Evolutionary conservation across 768 basidiomycete species (phyloP).

Genomic region (Pholiota microspora): DNA sequence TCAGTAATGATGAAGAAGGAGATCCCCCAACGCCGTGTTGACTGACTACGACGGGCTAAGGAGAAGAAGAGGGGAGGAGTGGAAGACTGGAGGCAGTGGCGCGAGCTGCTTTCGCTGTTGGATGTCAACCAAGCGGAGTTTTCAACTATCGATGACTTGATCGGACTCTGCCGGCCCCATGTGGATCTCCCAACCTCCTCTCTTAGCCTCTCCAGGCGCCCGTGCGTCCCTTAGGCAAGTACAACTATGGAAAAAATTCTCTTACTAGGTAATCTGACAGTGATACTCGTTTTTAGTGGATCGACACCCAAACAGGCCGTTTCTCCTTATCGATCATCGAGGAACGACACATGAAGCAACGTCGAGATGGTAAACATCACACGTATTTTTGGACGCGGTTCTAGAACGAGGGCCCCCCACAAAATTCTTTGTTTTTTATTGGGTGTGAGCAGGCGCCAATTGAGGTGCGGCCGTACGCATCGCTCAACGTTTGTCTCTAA

Average conservation of each 20-base stretch:
- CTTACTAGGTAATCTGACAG: background rate
- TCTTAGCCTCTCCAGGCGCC: background rate
- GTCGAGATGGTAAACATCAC: background rate
- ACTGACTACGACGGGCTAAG: background rate
- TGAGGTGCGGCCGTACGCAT: background rate
- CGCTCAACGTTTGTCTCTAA: background rate
- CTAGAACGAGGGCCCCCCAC: too few relatives aligned
- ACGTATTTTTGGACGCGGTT: background rate
- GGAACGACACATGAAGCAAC: background rate
- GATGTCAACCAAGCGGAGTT: slow-evolving; percentile 4
- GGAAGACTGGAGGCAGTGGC: background rate
- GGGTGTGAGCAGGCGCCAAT: background rate
- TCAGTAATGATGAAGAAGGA: slow-evolving; percentile 59
- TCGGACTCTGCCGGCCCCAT: slow-evolving; percentile 5
- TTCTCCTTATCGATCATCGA: background rate
- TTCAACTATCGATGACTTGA: slow-evolving; percentile 9
- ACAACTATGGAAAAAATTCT: background rate
- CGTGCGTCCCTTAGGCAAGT: background rate
- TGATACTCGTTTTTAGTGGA: background rate
- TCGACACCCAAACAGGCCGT: background rate
- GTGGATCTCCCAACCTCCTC: too few relatives aligned
- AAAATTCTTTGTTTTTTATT: too few relatives aligned
- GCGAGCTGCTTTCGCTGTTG: background rate
- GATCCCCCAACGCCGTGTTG: slow-evolving; percentile 15
- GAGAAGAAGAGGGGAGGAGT: background rate